Base-by-base conservation (phyloP, 805 yeast genomes). In the Kuraishia molischiana region DNA sequence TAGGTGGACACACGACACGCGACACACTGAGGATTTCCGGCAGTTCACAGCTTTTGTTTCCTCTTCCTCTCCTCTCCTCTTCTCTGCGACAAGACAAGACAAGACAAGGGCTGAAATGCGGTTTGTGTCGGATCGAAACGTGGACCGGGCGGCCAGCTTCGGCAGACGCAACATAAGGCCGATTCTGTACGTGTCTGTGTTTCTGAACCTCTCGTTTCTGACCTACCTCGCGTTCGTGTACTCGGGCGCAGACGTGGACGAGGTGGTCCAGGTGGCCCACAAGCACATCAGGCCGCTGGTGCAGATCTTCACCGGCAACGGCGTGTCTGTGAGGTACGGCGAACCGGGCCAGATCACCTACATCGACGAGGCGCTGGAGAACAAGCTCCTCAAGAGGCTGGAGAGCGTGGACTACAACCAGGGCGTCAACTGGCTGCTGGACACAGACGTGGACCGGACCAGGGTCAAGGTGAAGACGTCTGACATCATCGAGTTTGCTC, bases 391-490 rank as follows among this genome's bases (percentile, higher is more conserved):
- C 6, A 9, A 28, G 17, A 28, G 13, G 13, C 5, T 28, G 17
- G 14, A 28, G 13, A 28, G 8, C 13, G 17, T 14, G 17, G 17
- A 28, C 8, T 9, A 5, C 5, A 14, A 8, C 13, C 6, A 28
- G 31, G 31, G 17, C 17, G 14, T n/a, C 18, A 19, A 19, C 32
- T 35, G 37, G 37, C 8, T 35, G 26, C 11, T 20, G 18, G 18
- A 29, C 9, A 18, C 24, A 9, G 26, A 28, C 24, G 4, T 35
- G 37, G 19, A 19, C 13, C 19, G 29, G 29, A 28, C 37, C 8
- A 18, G 9, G 28, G 14, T 29, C 13, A 20, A 35, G 24, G 28
- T 35, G 19, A 19, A 18, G 14, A 4, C 29, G 4, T 21, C 15
- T n/a, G 37, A 35, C 24, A 15, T 19, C 17, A n/a, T 28, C 18